Conservation (phyloP, 2,329 filamentous ascomycete genomes). For the Penicillium sp. region DNA sequence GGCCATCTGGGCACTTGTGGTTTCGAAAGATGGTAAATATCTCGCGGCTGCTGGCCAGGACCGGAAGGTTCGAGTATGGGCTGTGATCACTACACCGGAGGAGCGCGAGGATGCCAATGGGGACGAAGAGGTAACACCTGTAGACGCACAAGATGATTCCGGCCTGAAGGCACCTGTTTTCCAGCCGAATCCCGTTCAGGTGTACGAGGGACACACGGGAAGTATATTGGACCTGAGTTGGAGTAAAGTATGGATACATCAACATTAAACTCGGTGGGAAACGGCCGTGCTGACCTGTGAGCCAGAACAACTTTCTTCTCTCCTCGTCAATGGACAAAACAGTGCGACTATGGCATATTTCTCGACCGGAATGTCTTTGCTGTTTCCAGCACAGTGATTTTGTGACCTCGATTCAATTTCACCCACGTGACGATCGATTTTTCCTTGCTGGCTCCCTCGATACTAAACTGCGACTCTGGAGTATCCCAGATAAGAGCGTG, state of each 20-base stretch:
- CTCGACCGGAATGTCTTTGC: constrained; percentile 78
- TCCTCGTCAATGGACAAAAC: constrained; percentile 99
- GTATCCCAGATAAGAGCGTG: constrained; percentile 92
- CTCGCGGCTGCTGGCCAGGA: constrained; percentile 92
- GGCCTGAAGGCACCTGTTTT: constrained; percentile 89
- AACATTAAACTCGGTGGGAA: not conserved
- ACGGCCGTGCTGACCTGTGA: constrained; percentile 6
- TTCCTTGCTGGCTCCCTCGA: constrained; percentile 93
- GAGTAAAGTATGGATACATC: constrained; percentile 68
- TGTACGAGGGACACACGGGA: constrained; percentile 79
- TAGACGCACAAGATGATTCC: constrained; percentile 51
- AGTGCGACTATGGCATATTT: constrained; percentile 89
- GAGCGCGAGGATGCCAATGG: constrained; percentile 73
- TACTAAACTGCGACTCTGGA: constrained; percentile 85
- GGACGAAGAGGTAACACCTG: constrained; percentile 57
- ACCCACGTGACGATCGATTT: constrained; percentile 92
- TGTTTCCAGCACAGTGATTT: constrained; percentile 94
- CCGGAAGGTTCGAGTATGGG: constrained; percentile 80
- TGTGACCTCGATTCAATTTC: constrained; percentile 91
- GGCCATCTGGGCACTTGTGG: constrained; percentile 89
- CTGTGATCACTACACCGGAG: constrained; percentile 77
- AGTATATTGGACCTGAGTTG: constrained; percentile 90
- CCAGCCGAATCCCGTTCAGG: constrained; percentile 69
- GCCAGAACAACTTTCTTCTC: constrained; percentile 83
- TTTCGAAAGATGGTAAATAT: constrained; percentile 87